Evolutionary conservation across 1,284 basidiomycete species (phyloP).

Genomic region (Dichomitus squalens): DNA sequence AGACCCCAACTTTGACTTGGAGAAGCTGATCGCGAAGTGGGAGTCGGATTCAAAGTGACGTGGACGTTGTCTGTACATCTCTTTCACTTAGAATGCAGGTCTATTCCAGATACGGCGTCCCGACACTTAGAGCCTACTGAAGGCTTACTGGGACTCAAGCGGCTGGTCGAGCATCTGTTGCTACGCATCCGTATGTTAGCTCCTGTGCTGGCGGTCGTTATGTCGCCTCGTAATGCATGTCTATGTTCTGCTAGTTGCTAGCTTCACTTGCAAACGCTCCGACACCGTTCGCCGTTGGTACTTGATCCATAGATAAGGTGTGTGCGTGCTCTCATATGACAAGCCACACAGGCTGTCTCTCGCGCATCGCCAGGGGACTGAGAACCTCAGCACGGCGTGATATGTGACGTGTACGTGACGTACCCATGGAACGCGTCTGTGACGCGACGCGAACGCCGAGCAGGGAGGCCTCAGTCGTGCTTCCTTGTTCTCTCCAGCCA

Average conservation of each 20-base stretch:
- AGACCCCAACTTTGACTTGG: constrained; percentile 94
- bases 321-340: too few relatives aligned
- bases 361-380: too few relatives aligned
- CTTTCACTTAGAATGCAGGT: constrained; percentile 21
- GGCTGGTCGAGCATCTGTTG: not conserved
- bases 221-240: constrained; percentile 8
- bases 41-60: constrained; percentile 60
- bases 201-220: not conserved
- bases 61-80: constrained; percentile 18
- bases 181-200: constrained; percentile 4
- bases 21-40: constrained; percentile 84
- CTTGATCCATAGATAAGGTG: too few relatives aligned
- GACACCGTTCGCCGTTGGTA: too few relatives aligned
- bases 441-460: constrained; percentile 24
- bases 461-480: not conserved
- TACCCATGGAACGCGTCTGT: constrained; percentile 20
- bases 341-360: too few relatives aligned
- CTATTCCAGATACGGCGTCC: constrained; percentile 4
- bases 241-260: not conserved
- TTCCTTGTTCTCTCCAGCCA: constrained; percentile 17
- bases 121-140: constrained; percentile 1
- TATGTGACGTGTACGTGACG: constrained; percentile 5
- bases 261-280: not conserved
- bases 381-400: not conserved
- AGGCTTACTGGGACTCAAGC: not conserved